Conservation (phyloP, 1,284 basidiomycete species). For the Pterulicium gracile region DNA sequence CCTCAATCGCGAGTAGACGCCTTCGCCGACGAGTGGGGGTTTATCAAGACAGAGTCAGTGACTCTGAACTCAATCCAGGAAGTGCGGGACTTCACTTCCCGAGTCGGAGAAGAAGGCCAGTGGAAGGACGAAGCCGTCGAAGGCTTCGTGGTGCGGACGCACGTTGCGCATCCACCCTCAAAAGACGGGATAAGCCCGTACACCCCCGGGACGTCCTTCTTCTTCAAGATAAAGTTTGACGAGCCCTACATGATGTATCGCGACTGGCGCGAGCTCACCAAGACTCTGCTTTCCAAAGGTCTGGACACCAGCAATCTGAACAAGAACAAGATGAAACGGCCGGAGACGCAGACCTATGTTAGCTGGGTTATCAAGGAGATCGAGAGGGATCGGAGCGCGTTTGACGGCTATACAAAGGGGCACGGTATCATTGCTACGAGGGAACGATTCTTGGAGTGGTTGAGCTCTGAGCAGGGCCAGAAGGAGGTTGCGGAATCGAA, state of each 20-base stretch:
- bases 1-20: conserved; percentile 58
- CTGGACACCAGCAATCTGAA: conserved; percentile 15
- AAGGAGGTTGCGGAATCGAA: conserved; percentile 19
- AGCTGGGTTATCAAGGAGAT: conserved; percentile 69
- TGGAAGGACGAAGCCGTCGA: conserved; percentile 88
- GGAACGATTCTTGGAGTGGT: conserved; percentile 71
- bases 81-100: conserved; percentile 66
- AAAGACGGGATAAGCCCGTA: conserved; percentile 45
- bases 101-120: conserved; percentile 55
- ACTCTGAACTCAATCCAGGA: conserved; percentile 52
- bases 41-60: conserved; percentile 71
- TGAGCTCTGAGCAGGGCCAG: conserved; percentile 37
- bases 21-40: conserved; percentile 88
- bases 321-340: conserved; percentile 43
- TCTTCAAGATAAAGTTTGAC: conserved; percentile 99
- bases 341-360: conserved; percentile 58
- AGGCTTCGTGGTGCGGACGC: conserved; percentile 91
- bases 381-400: conserved; percentile 45
- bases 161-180: conserved; percentile 35
- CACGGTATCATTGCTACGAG: conserved; percentile 81
- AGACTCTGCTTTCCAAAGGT: conserved; percentile 46
- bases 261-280: conserved; percentile 94
- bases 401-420: conserved; percentile 57
- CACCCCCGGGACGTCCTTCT: conserved; percentile 75
- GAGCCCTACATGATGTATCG: conserved; percentile 99